Evolutionary conservation across 129 eudicot species (phyloP), one percentile per base, ranked within the genome.

Genomic region (Arctium minus): DNA sequence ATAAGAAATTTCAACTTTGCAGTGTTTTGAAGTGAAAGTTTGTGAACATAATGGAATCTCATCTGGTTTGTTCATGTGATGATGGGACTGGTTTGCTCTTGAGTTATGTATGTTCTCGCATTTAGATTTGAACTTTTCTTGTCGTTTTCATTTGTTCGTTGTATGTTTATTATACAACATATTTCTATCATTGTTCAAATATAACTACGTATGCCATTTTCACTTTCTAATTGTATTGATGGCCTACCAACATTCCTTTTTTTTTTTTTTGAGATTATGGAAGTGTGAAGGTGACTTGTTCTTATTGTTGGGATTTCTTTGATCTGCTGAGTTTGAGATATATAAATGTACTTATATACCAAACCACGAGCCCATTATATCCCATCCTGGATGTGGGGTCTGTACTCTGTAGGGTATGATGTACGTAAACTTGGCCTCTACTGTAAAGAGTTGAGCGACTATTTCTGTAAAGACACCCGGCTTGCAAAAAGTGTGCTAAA

Each of bases 21-120:
- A 89, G 93, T 84, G 93, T 86, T 56, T 80, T 90, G 87, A 88
- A 86, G 93, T 86, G 85, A 86, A 48, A 72, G 62, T 72, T 53
- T 78, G 29, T 71, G 81, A 81, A 75, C 81, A 81, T 87, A 67
- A 8, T 56, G 79, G 75, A 79, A 71, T 78, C 32, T 42, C 62
- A 17, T 62, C 60, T 56, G 75, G 81, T 74, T 38, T 84, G n/a
- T 68, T 69, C 60, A 44, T 82, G 73, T 60, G 65, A 39, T 81
- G 74, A 72, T 78, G 48, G 48, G 30, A 71, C 48, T 73, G 53
- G 75, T 74, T 83, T 79, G 84, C 56, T 79, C 38, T 40, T 69
- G 81, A 72, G 50, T 84, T 81, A 60, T 75, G 88, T 46, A 71
- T 35, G 85, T 76, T 53, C 36, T 75, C 8, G 3, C 73, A n/a